Evolutionary conservation across 2,329 filamentous ascomycete species (phyloP), one percentile per base, ranked within the genome.

Genomic region (Thermomyces lanuginosus): DNA sequence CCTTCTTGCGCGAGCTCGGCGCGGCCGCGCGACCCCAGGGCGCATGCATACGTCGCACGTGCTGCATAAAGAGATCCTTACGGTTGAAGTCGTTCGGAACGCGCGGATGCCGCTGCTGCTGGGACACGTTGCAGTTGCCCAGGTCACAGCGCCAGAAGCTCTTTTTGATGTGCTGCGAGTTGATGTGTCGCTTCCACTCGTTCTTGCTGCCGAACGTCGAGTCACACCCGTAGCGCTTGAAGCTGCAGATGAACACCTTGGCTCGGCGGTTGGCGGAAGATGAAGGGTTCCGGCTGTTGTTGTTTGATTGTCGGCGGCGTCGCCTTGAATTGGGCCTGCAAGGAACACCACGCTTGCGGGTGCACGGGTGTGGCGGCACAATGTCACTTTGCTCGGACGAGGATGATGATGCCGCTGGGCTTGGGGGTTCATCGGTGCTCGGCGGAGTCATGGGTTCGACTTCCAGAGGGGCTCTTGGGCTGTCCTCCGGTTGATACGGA

Each of bases 121-220:
- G n/a, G 37, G 45, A 18, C n/a, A 33, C n/a, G 32, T 48, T 46
- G 45, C 71, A 76, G 5, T 51, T 44, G 34, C 69, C 76, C 16
- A 76, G 59, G 37, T 73, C 66, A 55, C 84, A 95, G 31, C 76
- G 62, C 69, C 75, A 93, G 53, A 73, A 78, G 22, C 66, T 58
- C 3, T 80, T 60, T 28, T 74, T 68, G 12, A 92, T 60, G 45
- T 95, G 86, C 45, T 92, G 78, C 0, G 76, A 78, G 16, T 63
- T 58, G 41, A 86, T 71, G 46, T 95, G 86, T 0, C 86, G 72
- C 51, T 93, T 93, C 86, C 86, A 93, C 49, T 93, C 84, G 46
- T 92, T 92, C 56, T 92, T 92, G 39, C 66, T 74, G 3, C 67
- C 64, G 44, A 92, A 92, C 0, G 64, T 72, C 2, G 72, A 69